phyloP scores from a whole-genome alignment of 1,284 basidiomycete species.

The Chiua sp. region DNA sequence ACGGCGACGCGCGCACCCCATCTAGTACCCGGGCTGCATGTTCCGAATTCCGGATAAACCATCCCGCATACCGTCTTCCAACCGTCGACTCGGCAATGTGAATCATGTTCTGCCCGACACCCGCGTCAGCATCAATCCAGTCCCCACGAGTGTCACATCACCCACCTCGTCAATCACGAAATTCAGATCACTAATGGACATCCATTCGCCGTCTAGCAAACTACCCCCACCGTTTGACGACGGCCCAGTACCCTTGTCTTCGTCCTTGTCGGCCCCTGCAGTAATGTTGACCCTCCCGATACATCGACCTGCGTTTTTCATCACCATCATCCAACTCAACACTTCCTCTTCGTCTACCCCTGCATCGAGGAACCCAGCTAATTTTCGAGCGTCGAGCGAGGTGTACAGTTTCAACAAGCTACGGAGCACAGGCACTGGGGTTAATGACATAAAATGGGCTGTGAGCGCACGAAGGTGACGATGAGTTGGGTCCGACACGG shows the following conservation, averaged over 20 bases:
- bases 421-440: conserved; percentile 84
- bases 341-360: conserved; percentile 87
- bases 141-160: conserved; percentile 9
- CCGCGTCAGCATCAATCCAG: conserved; percentile 7
- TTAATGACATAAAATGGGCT: conserved; percentile 81
- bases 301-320: conserved; percentile 87
- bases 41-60: conserved; percentile 97
- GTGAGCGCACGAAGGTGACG: conserved; percentile 70
- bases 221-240: conserved; percentile 43
- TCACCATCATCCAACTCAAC: conserved; percentile 95
- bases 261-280: conserved; percentile 29
- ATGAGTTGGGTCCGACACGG: conserved; percentile 74
- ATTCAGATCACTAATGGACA: conserved; percentile 93
- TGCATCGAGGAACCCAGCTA: conserved; percentile 88
- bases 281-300: conserved; percentile 54
- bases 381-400: conserved; percentile 89
- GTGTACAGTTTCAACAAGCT: conserved; percentile 97
- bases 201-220: conserved; percentile 86
- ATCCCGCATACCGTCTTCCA: conserved; percentile 91
- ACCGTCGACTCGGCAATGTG: conserved; percentile 95
- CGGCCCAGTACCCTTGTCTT: conserved; percentile 25
- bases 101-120: conserved; percentile 80
- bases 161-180: conserved; percentile 93
- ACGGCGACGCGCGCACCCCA: conserved; percentile 72
- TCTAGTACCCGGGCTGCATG: conserved; percentile 86